These are phyloP conservation scores for Pochonia chlamydosporia DNA, from an alignment of 2,329 filamentous ascomycete genomes.

Conservation along the genomic window DNA sequence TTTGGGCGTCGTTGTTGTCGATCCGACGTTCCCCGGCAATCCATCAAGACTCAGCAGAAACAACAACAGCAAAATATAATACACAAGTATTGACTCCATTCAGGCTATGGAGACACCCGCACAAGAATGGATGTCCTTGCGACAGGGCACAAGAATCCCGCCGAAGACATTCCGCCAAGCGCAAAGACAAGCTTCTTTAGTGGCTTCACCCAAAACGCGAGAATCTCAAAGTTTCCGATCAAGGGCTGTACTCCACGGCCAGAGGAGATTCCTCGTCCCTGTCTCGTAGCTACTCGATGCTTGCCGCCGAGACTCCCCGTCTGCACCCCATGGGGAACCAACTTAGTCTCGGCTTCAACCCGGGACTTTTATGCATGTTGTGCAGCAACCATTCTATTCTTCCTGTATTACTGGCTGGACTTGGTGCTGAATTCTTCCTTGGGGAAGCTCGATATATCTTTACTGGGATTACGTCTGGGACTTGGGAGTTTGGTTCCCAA, in stretches of 20 bases:
- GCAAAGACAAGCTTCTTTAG: background rate
- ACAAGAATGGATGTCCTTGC: background rate
- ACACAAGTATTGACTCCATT: background rate
- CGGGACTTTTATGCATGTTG: background rate
- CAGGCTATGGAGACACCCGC: background rate
- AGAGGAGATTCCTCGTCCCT: too few relatives aligned
- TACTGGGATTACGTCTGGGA: too few relatives aligned
- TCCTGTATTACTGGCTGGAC: too few relatives aligned
- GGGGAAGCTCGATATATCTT: too few relatives aligned
- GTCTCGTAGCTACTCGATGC: background rate
- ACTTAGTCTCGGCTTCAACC: conserved; percentile 1
- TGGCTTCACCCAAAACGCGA: background rate
- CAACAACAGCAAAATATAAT: too few relatives aligned
- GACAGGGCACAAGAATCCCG: background rate
- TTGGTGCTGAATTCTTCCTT: too few relatives aligned
- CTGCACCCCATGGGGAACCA: background rate
- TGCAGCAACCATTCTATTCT: background rate
- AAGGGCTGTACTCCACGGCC: too few relatives aligned
- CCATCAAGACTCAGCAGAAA: too few relatives aligned
- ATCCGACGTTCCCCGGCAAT: too few relatives aligned
- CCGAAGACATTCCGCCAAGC: background rate
- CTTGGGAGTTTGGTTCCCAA: too few relatives aligned
- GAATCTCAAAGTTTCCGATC: too few relatives aligned
- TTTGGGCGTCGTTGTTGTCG: too few relatives aligned
- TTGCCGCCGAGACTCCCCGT: background rate